phyloP scores from a whole-genome alignment of 768 basidiomycete genomes.

The Tylopilus subfusipes region DNA sequence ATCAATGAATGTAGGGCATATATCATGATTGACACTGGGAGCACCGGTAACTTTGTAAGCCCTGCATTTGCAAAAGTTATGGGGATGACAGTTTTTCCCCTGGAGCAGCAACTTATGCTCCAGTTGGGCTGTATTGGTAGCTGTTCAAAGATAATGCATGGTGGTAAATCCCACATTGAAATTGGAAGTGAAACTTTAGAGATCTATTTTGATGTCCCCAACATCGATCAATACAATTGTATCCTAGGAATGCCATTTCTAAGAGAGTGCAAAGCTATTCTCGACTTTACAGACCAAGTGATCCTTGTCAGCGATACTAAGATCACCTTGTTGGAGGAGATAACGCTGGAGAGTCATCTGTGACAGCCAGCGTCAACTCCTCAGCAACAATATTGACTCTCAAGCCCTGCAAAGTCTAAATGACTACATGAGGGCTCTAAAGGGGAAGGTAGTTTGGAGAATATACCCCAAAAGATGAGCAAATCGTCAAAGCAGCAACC shows the following conservation, averaged over 20 bases:
- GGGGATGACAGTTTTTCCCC: background rate
- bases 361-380: background rate
- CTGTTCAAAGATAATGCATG: background rate
- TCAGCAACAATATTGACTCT: too few species aligned
- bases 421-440: too few species aligned
- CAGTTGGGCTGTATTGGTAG: background rate
- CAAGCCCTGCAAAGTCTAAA: too few species aligned
- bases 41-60: background rate
- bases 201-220: background rate
- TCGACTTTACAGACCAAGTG: background rate
- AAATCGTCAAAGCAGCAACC: too few species aligned
- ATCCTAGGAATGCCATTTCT: background rate
- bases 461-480: too few species aligned
- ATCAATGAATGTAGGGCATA: too few species aligned
- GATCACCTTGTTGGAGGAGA: background rate
- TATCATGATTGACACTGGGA: background rate
- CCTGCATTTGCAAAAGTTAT: background rate
- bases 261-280: background rate
- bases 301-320: rapidly evolving
- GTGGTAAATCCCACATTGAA: background rate
- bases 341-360: background rate
- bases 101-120: background rate
- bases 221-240: background rate
- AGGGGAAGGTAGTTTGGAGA: too few species aligned
- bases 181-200: background rate